These are phyloP conservation scores for Lactarius hengduanensis DNA, from an alignment of 768 basidiomycete genomes.

Conservation along the genomic window DNA sequence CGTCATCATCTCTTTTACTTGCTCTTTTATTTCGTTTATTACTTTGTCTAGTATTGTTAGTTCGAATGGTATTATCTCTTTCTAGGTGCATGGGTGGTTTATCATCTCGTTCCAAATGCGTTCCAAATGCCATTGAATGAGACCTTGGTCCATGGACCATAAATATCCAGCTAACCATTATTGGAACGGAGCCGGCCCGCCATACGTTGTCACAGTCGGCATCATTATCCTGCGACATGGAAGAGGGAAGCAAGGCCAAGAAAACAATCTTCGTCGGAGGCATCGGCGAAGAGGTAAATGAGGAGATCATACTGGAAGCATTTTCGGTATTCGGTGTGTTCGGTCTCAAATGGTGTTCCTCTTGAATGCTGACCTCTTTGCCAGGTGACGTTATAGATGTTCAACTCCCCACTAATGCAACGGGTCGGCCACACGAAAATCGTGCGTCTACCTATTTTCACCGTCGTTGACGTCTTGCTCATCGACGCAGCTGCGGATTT, in stretches of 20 bases:
- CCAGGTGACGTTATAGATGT: conserved; percentile 92
- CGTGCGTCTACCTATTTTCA: conserved; percentile 41
- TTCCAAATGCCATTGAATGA: no score
- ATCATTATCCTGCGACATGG: conserved; percentile 47
- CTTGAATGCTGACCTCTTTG: conserved; percentile 16
- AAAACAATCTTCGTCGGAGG: conserved; percentile 86
- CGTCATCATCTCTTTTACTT: no score
- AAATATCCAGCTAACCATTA: neutral
- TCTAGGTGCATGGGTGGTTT: no score
- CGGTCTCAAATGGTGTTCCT: conserved; percentile 11
- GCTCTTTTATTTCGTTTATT: no score
- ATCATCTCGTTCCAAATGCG: no score
- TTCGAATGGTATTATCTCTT: no score
- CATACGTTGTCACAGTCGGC: neutral
- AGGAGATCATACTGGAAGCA: conserved; percentile 66
- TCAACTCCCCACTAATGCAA: conserved; percentile 76
- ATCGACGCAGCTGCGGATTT: conserved; percentile 43
- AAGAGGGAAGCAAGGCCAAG: conserved; percentile 81
- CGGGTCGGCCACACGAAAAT: conserved; percentile 62
- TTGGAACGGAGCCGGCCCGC: neutral
- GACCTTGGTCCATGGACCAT: no score
- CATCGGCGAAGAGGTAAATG: conserved; percentile 80
- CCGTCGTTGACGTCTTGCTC: conserved; percentile 12
- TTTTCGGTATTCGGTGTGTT: conserved; percentile 85
- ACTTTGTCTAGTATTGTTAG: no score